phyloP scores from a whole-genome alignment of 1,284 basidiomycete genomes.

The Coriolopsis trogii region DNA sequence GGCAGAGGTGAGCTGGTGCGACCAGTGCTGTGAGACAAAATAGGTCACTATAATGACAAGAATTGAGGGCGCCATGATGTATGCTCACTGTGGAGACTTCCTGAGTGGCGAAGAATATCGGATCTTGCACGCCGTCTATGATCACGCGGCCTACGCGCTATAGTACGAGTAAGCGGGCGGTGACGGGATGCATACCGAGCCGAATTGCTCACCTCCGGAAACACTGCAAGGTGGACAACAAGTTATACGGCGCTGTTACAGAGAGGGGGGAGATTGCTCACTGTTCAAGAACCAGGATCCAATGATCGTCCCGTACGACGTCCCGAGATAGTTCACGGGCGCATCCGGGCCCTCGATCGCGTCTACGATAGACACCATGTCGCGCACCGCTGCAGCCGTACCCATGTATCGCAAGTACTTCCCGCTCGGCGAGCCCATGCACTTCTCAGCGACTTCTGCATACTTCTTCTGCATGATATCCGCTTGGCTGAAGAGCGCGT shows the following conservation, averaged over 20 bases:
- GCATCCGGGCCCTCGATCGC: constrained; percentile 16
- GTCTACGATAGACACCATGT: constrained; percentile 22
- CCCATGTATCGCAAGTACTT: constrained; percentile 19
- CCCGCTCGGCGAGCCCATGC: constrained; percentile 1
- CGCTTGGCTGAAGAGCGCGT: constrained; percentile 5
- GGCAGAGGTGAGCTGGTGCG: neutral
- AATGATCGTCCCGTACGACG: constrained; percentile 20
- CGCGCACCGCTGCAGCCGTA: constrained; percentile 20
- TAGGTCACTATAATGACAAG: no score
- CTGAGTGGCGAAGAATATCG: neutral
- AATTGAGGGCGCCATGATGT: no score
- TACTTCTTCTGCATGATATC: constrained; percentile 16
- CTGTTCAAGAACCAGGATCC: constrained; percentile 21
- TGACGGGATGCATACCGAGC: neutral
- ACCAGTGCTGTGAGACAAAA: no score
- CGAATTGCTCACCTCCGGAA: neutral
- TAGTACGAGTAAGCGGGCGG: neutral
- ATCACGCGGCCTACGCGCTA: constrained; percentile 23
- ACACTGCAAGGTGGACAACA: neutral
- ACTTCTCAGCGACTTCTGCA: constrained; percentile 9
- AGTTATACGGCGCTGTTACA: neutral
- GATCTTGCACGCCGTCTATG: constrained; percentile 18
- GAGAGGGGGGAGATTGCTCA: neutral
- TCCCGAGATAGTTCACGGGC: constrained; percentile 18
- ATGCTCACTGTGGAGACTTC: constrained; percentile 3